Evolutionary conservation across 352 stramenopile species (phyloP).

Genomic region (Albugo laibachii): DNA sequence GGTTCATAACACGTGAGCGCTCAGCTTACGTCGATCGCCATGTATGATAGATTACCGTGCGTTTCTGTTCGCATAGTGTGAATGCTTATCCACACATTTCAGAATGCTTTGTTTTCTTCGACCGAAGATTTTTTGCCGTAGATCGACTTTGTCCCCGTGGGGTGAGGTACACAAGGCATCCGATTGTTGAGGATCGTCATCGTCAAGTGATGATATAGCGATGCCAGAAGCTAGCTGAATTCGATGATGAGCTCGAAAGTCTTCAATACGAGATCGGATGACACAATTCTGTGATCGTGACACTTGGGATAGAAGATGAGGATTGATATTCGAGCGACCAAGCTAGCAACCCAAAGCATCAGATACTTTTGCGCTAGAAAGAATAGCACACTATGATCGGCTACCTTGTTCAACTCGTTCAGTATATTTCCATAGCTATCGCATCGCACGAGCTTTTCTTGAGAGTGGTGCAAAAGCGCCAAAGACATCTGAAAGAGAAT

Average conservation of each 20-base stretch:
- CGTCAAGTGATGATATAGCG: conserved; percentile 39
- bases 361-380: neutral
- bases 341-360: conserved; percentile 15
- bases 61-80: conserved; percentile 25
- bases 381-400: neutral
- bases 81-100: conserved; percentile 30
- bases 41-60: neutral
- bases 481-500: conserved; percentile 59
- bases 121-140: conserved; percentile 16
- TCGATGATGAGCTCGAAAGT: conserved; percentile 67
- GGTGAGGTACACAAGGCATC: neutral
- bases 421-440: conserved; percentile 63
- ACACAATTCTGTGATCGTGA: conserved; percentile 45
- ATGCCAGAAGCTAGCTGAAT: conserved; percentile 63
- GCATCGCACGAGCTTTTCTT: conserved; percentile 26
- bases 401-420: conserved; percentile 60
- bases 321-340: conserved; percentile 25
- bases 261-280: conserved; percentile 46
- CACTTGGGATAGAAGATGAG: conserved; percentile 22
- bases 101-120: conserved; percentile 35
- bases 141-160: neutral
- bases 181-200: conserved; percentile 12
- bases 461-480: conserved; percentile 49
- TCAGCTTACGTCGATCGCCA: neutral
- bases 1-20: neutral